A percentile compares a stretch with the other conserved stretches of the same genome.
These are phyloP conservation scores for Malus asiatica DNA, from an alignment of 306 rosid species.

Conservation along the genomic window DNA sequence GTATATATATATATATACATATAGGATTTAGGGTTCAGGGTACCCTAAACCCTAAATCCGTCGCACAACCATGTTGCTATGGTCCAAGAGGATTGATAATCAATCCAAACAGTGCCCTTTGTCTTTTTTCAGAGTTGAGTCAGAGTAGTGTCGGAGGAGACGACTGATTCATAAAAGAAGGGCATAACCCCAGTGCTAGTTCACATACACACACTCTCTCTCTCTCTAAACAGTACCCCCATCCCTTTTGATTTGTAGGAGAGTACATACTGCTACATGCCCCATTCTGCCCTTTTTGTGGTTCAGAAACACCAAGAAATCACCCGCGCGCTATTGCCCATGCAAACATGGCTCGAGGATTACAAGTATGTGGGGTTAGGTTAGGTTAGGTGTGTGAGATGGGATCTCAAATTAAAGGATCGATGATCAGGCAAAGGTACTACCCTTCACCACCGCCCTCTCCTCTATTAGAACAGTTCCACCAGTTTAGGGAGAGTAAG, in stretches of 20 bases:
- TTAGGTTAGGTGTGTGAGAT: background rate
- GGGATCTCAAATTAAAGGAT: background rate
- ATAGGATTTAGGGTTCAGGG: no score
- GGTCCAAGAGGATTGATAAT: background rate
- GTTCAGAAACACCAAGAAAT: conserved; percentile 13
- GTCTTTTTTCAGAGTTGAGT: conserved; percentile 4
- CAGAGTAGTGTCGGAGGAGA: background rate
- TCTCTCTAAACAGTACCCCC: background rate
- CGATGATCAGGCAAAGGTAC: background rate
- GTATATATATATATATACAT: no score
- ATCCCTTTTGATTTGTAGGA: background rate
- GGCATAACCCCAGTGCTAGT: background rate
- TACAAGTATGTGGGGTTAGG: conserved; percentile 1
- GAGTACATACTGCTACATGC: background rate
- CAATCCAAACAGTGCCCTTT: conserved; percentile 14
- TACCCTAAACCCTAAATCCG: no score
- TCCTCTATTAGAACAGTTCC: background rate
- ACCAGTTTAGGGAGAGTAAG: no score
- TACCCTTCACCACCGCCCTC: conserved; percentile 13
- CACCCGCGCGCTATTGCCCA: conserved; percentile 9
- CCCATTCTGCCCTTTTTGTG: conserved; percentile 2
- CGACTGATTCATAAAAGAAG: background rate
- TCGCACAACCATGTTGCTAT: background rate
- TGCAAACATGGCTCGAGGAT: conserved; percentile 7
- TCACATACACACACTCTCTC: background rate